A percentile compares a stretch with the other conserved stretches of the same genome.
Conservation (phyloP, 495 filamentous ascomycete genomes). For the Penicillium flavigenum region DNA sequence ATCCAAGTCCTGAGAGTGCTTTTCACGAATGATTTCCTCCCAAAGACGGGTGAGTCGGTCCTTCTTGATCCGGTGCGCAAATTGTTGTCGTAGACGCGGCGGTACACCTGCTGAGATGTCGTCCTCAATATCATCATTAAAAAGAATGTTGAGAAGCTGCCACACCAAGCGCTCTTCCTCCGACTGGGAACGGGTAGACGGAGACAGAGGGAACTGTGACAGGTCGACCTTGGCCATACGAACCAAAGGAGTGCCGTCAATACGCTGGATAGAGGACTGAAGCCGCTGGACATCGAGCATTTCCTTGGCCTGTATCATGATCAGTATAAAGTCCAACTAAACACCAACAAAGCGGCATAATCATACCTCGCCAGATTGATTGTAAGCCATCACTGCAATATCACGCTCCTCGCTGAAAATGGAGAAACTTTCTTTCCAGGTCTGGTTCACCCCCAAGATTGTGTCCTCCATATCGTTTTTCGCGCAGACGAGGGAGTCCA, state of each 20-base stretch:
- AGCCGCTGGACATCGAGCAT: constrained; percentile 41
- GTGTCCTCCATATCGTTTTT: constrained; percentile 30
- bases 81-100: constrained; percentile 38
- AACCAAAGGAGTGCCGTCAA: constrained; percentile 44
- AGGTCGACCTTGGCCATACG: constrained; percentile 37
- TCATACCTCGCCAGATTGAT: constrained; percentile 29
- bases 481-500: constrained; percentile 68
- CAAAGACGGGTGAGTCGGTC: constrained; percentile 51
- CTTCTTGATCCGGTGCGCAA: constrained; percentile 52
- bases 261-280: constrained; percentile 35
- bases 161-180: constrained; percentile 44
- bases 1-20: constrained; percentile 47
- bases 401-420: constrained; percentile 43
- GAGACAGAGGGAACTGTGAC: constrained; percentile 36
- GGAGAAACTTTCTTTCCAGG: constrained; percentile 39
- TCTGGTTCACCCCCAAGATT: constrained; percentile 23
- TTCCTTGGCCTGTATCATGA: constrained; percentile 24
- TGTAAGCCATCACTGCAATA: constrained; percentile 32
- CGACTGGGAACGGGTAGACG: constrained; percentile 22
- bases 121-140: constrained; percentile 62
- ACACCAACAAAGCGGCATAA: neutral
- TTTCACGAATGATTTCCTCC: constrained; percentile 48
- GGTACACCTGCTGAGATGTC: constrained; percentile 47
- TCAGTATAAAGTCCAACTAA: constrained; percentile 9
- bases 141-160: constrained; percentile 77